Conservation (phyloP, 169 alveolate species). For the Plasmodium chabaudi region DNA sequence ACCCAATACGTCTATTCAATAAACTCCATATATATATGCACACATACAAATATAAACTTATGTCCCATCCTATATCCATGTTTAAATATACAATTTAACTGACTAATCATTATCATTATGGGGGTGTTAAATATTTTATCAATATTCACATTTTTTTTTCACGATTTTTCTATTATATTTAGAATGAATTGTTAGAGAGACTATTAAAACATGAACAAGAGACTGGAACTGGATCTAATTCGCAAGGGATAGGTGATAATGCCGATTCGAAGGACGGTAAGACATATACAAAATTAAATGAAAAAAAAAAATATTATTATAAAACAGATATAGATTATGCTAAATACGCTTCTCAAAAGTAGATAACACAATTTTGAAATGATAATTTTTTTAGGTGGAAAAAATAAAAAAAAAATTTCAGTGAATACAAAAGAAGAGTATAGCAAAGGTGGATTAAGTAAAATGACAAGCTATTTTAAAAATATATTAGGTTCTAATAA, state of each 20-base stretch:
- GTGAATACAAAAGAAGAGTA: conserved; percentile 41
- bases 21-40: not conserved
- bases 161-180: not conserved
- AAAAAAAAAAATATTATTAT: not conserved
- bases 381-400: conserved; percentile 1
- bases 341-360: not conserved
- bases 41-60: not conserved
- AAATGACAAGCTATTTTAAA: conserved; percentile 62
- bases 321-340: not conserved
- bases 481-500: conserved; percentile 34
- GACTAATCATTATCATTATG: not conserved
- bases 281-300: conserved; percentile 9
- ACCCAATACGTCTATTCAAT: too few species aligned
- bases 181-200: conserved; percentile 72
- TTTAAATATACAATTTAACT: not conserved
- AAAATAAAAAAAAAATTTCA: conserved; percentile 51
- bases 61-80: not conserved
- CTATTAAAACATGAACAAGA: conserved; percentile 59
- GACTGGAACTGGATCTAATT: not conserved
- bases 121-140: not conserved
- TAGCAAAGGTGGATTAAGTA: conserved; percentile 27
- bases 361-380: not conserved
- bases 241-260: conserved; percentile 23
- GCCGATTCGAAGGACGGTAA: conserved; percentile 15
- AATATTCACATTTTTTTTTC: not conserved